Conservation (phyloP, 176 grass and related monocot species). For the Aegilops tauschii region DNA sequence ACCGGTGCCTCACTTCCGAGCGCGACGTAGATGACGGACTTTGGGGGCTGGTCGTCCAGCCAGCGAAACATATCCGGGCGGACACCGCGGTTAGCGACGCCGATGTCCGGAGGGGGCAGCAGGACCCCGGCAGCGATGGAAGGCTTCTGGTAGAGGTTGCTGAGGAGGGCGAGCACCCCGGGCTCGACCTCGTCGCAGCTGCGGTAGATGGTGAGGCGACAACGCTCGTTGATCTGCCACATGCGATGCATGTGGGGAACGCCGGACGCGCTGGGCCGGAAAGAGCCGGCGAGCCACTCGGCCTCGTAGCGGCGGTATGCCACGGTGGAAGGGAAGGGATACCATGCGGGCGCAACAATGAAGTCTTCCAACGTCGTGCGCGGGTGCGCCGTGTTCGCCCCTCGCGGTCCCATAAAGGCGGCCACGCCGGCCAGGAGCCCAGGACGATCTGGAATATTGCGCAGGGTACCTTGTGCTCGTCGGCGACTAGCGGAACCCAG, state of each 20-base stretch:
- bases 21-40: too few relatives aligned
- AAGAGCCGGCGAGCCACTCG: neutral
- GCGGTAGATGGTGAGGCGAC: slow-evolving; percentile 30
- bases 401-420: slow-evolving; percentile 31
- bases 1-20: too few relatives aligned
- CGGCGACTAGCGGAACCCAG: slow-evolving; percentile 32
- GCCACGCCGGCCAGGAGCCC: neutral
- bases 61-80: too few relatives aligned
- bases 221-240: neutral
- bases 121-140: slow-evolving; percentile 38
- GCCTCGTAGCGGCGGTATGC: slow-evolving; percentile 33
- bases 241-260: neutral
- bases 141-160: slow-evolving; percentile 10
- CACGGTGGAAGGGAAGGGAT: slow-evolving; percentile 11
- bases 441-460: neutral
- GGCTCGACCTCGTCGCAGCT: slow-evolving; percentile 36
- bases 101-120: neutral
- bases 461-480: slow-evolving; percentile 15
- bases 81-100: too few relatives aligned
- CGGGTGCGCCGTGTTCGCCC: neutral
- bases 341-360: too few relatives aligned
- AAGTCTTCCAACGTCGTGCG: too few relatives aligned
- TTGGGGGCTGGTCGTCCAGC: too few relatives aligned
- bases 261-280: neutral
- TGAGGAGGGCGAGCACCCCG: slow-evolving; percentile 12